phyloP scores from a whole-genome alignment of 1,284 basidiomycete species.

The Tausonia pullulans region DNA sequence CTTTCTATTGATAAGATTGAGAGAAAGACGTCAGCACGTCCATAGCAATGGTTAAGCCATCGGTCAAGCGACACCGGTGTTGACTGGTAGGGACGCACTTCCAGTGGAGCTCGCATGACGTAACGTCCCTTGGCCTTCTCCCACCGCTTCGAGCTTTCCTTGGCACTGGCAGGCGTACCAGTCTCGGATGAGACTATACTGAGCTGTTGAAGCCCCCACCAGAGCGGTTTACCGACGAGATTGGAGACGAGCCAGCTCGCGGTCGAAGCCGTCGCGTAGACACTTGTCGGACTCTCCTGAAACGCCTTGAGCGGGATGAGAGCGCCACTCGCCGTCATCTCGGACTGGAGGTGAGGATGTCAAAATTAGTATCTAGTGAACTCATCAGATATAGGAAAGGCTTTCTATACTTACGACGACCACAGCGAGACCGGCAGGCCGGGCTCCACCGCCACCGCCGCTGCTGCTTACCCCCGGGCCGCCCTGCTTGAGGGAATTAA shows the following conservation, averaged over 20 bases:
- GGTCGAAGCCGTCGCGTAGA: conserved; percentile 57
- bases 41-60: too few relatives aligned
- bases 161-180: neutral
- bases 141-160: conserved; percentile 38
- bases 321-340: conserved; percentile 18
- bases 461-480: too few relatives aligned
- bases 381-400: too few relatives aligned
- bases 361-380: too few relatives aligned
- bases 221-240: conserved; percentile 64
- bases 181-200: conserved; percentile 24
- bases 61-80: too few relatives aligned
- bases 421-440: too few relatives aligned
- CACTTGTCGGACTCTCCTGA: conserved; percentile 46
- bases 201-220: conserved; percentile 72
- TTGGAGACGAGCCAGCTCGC: conserved; percentile 56
- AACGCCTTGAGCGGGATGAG: conserved; percentile 50
- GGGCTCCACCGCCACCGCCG: too few relatives aligned
- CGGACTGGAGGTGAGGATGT: neutral
- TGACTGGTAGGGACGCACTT: conserved; percentile 30
- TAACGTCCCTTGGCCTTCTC: conserved; percentile 56
- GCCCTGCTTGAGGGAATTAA: conserved; percentile 49
- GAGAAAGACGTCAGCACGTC: too few relatives aligned
- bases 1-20: conserved; percentile 27
- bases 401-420: too few relatives aligned
- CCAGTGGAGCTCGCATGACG: conserved; percentile 54